Evolutionary conservation across 345 rosid species (phyloP).

Genomic region (Euphorbia pulcherrima): DNA sequence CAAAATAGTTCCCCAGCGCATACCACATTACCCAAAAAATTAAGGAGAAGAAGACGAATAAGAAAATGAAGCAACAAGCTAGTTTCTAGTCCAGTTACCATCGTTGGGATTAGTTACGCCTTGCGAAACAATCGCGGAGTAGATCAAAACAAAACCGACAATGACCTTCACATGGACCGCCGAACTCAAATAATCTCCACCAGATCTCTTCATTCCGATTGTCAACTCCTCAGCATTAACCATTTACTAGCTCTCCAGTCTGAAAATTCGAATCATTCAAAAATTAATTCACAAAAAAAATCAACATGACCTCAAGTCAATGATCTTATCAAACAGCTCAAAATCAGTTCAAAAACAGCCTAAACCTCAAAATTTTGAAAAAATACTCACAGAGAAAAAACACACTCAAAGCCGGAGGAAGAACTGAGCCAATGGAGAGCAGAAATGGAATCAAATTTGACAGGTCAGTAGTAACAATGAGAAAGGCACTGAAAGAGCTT

Average conservation of each 20-base stretch:
- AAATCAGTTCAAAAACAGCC: no score
- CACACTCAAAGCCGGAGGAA: conserved; percentile 8
- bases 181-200: conserved; percentile 26
- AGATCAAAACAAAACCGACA: conserved; percentile 55
- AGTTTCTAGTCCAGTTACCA: conserved; percentile 42
- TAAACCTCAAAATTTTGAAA: not conserved
- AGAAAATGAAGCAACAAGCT: not conserved
- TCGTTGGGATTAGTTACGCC: conserved; percentile 69
- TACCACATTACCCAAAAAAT: conserved; percentile 6
- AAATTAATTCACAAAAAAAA: no score
- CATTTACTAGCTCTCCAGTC: conserved; percentile 37
- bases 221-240: conserved; percentile 31
- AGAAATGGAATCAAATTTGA: conserved; percentile 12
- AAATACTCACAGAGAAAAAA: conserved; percentile 13
- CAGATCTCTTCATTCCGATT: conserved; percentile 61
- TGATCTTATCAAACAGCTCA: conserved; percentile 13
- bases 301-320: conserved; percentile 16
- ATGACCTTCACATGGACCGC: conserved; percentile 44
- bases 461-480: conserved; percentile 23
- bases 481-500: conserved; percentile 23
- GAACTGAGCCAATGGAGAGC: conserved; percentile 18
- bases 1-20: not conserved
- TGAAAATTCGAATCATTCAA: conserved; percentile 20
- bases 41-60: not conserved
- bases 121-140: conserved; percentile 42